Evolutionary conservation across 1,284 basidiomycete species (phyloP), one percentile per base, ranked within the genome.

Genomic region (Neolentinus lepideus): DNA sequence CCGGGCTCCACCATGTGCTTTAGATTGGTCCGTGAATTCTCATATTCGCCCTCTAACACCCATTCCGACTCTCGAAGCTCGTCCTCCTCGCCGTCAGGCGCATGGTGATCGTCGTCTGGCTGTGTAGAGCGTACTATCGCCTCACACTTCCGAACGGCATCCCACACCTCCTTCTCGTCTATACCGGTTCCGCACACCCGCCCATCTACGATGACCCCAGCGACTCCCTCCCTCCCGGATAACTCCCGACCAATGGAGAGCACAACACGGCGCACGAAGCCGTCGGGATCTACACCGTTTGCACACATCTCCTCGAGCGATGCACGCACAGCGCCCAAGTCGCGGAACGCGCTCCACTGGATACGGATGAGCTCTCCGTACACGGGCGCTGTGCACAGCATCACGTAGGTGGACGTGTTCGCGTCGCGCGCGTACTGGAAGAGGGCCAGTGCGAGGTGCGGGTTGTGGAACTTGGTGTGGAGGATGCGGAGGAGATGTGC

Each of bases 291-390:
- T 11, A 95, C 82, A 4, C 85, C 90, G 61, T 92, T 91, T 35
- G 82, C 76, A 22, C 74, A 69, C 93, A 95, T 95, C 70, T 95
- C 93, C 57, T 83, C 78, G 3, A 94, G 70, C 16, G 85, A 82
- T 24, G 80, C 78, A 54, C 79, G 78, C 0, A 93, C 85, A 19
- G 86, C 89, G 48, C 79, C 77, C 31, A 94, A 70, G 69, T 95
- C 90, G 16, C 80, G 79, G 75, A 94, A 93, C 57, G 77, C 82
- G n/a, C 73, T 71, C 92, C 93, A 95, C 27, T 82, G 82, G 11
- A 87, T 90, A 61, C 80, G 74, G 43, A 95, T 79, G 29, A 93
- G 76, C 69, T 94, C 90, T 68, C 94, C 93, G 71, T 94, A 95
- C 1, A 85, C 88, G 2, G 77, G 77, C 0, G 91, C 89, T 3